These are phyloP conservation scores for Auricularia heimuer DNA, from an alignment of 768 basidiomycete species.

Conservation along the genomic window DNA sequence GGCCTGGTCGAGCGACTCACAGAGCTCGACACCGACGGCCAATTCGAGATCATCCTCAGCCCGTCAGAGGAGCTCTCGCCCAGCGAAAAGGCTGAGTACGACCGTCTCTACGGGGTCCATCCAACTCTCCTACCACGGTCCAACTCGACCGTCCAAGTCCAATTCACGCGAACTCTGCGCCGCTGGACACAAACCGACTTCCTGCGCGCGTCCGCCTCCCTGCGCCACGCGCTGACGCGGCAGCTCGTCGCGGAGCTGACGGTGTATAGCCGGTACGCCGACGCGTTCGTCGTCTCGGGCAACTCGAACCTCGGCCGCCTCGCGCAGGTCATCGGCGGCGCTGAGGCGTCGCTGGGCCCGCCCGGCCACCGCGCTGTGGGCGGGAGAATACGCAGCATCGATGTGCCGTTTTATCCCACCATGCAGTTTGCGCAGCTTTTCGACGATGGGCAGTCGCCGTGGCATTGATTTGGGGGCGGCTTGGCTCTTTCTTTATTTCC, in stretches of 20 bases:
- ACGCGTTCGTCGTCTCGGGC: background rate
- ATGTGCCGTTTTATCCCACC: background rate
- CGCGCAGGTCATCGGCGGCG: background rate
- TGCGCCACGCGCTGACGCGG: background rate
- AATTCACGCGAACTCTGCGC: background rate
- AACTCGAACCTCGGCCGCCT: conserved; percentile 1
- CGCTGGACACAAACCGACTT: background rate
- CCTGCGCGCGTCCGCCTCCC: background rate
- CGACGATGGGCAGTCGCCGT: too few relatives aligned
- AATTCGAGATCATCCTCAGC: background rate
- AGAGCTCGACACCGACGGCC: background rate
- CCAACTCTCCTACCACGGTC: background rate
- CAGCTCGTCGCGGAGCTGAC: conserved; percentile 1
- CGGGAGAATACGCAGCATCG: background rate
- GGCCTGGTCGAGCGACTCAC: background rate
- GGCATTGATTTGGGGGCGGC: too few relatives aligned
- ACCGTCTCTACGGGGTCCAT: background rate
- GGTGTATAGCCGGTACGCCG: background rate
- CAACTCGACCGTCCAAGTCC: background rate
- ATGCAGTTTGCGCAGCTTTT: too few relatives aligned
- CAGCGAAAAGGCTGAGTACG: background rate
- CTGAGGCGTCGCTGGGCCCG: background rate
- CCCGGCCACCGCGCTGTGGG: background rate
- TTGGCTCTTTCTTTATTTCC: too few relatives aligned
- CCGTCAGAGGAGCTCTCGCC: background rate